Conservation (phyloP, 192 early-diverging fungal genomes). For the Cetraspora pellucida region DNA sequence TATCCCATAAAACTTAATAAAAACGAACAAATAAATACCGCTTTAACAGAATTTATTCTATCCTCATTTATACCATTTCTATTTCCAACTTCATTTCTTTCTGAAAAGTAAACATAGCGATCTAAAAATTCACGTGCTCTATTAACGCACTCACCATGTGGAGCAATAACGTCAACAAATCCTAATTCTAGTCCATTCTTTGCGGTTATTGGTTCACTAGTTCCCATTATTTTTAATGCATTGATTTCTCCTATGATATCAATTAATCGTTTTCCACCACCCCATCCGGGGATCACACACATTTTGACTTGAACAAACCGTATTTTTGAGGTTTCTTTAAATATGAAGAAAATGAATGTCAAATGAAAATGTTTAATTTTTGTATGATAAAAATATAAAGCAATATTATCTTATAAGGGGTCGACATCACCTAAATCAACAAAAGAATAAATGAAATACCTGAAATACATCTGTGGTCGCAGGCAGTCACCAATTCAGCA, state of each 20-base stretch:
- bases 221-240: constrained; percentile 53
- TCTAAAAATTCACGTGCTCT: constrained; percentile 44
- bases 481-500: constrained; percentile 62
- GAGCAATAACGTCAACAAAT: constrained; percentile 44
- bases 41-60: constrained; percentile 24
- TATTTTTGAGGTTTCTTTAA: constrained; percentile 38
- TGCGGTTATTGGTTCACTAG: constrained; percentile 44
- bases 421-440: background rate
- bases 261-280: constrained; percentile 53
- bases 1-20: background rate
- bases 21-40: background rate
- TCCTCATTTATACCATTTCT: background rate
- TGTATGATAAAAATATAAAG: background rate
- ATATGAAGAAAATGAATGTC: background rate
- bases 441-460: background rate
- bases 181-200: constrained; percentile 42
- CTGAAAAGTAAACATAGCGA: constrained; percentile 38
- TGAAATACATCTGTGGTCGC: constrained; percentile 59
- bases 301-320: constrained; percentile 64
- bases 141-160: constrained; percentile 31
- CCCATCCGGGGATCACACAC: constrained; percentile 68
- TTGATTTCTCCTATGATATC: constrained; percentile 47
- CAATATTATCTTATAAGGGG: background rate
- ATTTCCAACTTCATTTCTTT: too few relatives aligned
- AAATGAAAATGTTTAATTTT: too few relatives aligned